Evolutionary conservation across 148 eudicot species (phyloP), one percentile per base, ranked within the genome.

Genomic region (Vaccinium macrocarpon): DNA sequence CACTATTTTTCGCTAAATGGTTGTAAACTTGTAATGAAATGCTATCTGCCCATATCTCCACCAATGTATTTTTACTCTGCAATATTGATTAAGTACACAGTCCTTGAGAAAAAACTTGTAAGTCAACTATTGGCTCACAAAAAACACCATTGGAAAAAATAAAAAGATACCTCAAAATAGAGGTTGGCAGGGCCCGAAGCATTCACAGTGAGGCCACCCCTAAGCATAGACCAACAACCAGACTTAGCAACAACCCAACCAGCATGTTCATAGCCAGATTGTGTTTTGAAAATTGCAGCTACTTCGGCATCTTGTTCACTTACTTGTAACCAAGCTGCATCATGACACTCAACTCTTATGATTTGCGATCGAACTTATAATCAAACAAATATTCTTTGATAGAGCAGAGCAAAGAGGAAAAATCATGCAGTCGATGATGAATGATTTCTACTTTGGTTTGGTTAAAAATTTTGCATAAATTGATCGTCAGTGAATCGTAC

Each of bases 151-250:
- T 16, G 5, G 16, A 16, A 4, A 53, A 16, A 13, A 14, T 2
- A 2, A 5, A 57, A 5, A 15, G 19, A 56, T 85, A 91, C 97
- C 93, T 89, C 77, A 55, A 92, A 94, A 78, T 78, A 89, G 12
- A 91, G 82, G 23, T 91, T 57, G 2, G 91, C 87, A 3, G 84
- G 88, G 84, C 88, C 85, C 0, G 95, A 87, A 71, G 84, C 57
- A 61, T 85, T 82, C 0, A 87, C 85, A 0, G 74, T 52, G 49
- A 94, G 38, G 25, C 95, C 98, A 76, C 93, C 95, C 88, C 93
- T 94, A 21, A 93, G 91, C 93, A 93, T 89, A 59, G 94, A 91
- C 98, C 98, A 94, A 46, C 98, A 94, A 46, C 93, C 93, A 18
- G 86, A 53, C 76, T 86, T 55, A 1, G 94, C 95, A 8, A 61